A percentile compares a stretch with the other conserved stretches of the same genome.
Conservation (phyloP, 306 rosid species). For the Fragaria iinumae region DNA sequence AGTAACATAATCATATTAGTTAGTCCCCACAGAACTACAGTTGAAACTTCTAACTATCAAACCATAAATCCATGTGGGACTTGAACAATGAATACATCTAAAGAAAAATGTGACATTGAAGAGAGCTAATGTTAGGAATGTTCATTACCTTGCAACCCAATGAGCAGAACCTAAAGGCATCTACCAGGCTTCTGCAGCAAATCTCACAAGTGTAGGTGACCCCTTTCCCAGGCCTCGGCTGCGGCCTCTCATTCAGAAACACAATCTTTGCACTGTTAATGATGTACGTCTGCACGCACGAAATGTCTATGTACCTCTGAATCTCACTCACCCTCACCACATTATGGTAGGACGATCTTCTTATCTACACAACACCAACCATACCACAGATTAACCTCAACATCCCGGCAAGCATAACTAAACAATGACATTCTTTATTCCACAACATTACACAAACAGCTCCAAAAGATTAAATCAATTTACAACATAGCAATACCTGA, state of each 20-base stretch:
- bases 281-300: slow-evolving; percentile 45
- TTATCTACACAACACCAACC: slow-evolving; percentile 29
- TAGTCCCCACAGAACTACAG: not conserved
- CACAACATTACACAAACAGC: not conserved
- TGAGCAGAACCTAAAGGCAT: slow-evolving; percentile 51
- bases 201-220: slow-evolving; percentile 49
- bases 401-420: not conserved
- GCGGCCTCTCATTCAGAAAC: slow-evolving; percentile 51
- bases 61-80: not conserved
- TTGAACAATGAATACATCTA: not conserved
- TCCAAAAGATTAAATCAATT: not conserved
- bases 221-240: slow-evolving; percentile 50
- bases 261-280: slow-evolving; percentile 52
- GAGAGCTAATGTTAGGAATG: not conserved
- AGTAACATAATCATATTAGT: not conserved
- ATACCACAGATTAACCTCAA: not conserved
- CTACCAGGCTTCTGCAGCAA: slow-evolving; percentile 45
- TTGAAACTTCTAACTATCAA: not conserved
- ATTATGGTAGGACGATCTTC: slow-evolving; percentile 51
- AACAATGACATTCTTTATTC: not conserved
- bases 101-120: not conserved
- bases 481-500: slow-evolving; percentile 27
- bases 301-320: slow-evolving; percentile 46
- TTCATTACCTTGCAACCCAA: slow-evolving; percentile 47
- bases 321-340: slow-evolving; percentile 53